Evolutionary conservation across 192 early-diverging fungal species (phyloP).

Genomic region (Podila clonocystis): DNA sequence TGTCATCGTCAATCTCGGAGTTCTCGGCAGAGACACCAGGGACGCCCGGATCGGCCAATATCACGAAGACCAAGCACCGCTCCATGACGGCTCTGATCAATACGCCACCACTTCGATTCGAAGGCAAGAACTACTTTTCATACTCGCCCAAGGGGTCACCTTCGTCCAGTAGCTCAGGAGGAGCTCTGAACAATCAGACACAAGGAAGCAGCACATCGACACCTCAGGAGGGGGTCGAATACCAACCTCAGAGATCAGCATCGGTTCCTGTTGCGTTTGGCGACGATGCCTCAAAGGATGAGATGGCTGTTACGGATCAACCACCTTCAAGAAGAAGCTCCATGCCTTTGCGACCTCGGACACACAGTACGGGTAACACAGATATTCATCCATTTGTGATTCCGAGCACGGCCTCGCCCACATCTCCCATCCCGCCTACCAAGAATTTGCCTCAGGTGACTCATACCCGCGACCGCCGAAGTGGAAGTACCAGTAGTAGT

Average conservation of each 20-base stretch:
- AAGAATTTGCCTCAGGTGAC: slow-evolving; percentile 29
- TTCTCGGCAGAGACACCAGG: slow-evolving; percentile 37
- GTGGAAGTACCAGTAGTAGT: slow-evolving; percentile 37
- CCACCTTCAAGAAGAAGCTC: slow-evolving; percentile 21
- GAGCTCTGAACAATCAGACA: slow-evolving; percentile 12
- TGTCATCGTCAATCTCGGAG: slow-evolving; percentile 43
- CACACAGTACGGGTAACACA: slow-evolving; percentile 30
- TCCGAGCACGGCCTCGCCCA: slow-evolving; percentile 17
- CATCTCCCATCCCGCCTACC: slow-evolving; percentile 28
- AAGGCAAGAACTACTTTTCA: slow-evolving; percentile 50
- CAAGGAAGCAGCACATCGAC: slow-evolving; percentile 8
- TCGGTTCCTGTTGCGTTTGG: slow-evolving; percentile 48
- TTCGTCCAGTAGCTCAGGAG: slow-evolving; percentile 32
- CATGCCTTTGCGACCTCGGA: slow-evolving; percentile 46
- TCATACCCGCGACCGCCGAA: slow-evolving; percentile 38
- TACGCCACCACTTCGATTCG: slow-evolving; percentile 42
- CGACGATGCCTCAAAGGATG: slow-evolving; percentile 11
- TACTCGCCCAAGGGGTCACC: slow-evolving; percentile 47
- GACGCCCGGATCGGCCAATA: slow-evolving; percentile 32
- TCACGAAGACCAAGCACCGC: slow-evolving; percentile 41
- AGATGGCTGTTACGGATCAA: slow-evolving; percentile 10
- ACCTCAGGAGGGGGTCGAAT: slow-evolving; percentile 32
- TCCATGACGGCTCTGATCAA: slow-evolving; percentile 40
- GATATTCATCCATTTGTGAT: slow-evolving; percentile 50
- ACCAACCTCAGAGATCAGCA: slow-evolving; percentile 43